Evolutionary conservation across 1,139 yeast species (phyloP).

Genomic region (Saccharomyces pastorianus): DNA sequence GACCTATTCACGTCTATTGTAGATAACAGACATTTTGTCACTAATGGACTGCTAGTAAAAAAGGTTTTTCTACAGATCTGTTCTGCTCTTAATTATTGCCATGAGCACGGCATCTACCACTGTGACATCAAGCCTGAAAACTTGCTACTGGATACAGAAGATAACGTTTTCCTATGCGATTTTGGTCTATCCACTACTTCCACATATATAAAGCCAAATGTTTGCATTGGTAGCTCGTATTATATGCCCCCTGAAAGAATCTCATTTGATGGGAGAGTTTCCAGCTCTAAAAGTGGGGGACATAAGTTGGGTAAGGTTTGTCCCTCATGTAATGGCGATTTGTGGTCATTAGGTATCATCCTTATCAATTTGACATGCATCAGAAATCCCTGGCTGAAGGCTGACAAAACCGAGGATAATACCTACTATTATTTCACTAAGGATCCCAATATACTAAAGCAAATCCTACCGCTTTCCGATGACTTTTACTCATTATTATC

Average conservation of each 20-base stretch:
- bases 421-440: conserved; percentile 47
- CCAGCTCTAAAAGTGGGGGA: conserved; percentile 9
- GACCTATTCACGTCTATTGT: conserved; percentile 79
- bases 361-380: conserved; percentile 74
- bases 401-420: conserved; percentile 52
- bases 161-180: conserved; percentile 62
- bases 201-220: conserved; percentile 53
- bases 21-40: conserved; percentile 41
- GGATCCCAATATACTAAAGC: conserved; percentile 47
- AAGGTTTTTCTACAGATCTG: conserved; percentile 67
- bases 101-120: conserved; percentile 60
- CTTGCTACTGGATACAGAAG: conserved; percentile 56
- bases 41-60: conserved; percentile 43
- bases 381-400: conserved; percentile 91
- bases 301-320: conserved; percentile 10
- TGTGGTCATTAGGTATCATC: conserved; percentile 83
- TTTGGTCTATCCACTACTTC: conserved; percentile 75
- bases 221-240: conserved; percentile 80
- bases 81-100: conserved; percentile 67
- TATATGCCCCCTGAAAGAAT: conserved; percentile 92
- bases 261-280: conserved; percentile 24
- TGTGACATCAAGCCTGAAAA: conserved; percentile 93
- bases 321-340: conserved; percentile 72
- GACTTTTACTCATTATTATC: conserved; percentile 52
- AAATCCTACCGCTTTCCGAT: conserved; percentile 39